Percentiles rank a stretch among this genome's conserved stretches.
Evolutionary conservation across 305 asterid genomes (phyloP).

Genomic region (Fraxinus platypoda): DNA sequence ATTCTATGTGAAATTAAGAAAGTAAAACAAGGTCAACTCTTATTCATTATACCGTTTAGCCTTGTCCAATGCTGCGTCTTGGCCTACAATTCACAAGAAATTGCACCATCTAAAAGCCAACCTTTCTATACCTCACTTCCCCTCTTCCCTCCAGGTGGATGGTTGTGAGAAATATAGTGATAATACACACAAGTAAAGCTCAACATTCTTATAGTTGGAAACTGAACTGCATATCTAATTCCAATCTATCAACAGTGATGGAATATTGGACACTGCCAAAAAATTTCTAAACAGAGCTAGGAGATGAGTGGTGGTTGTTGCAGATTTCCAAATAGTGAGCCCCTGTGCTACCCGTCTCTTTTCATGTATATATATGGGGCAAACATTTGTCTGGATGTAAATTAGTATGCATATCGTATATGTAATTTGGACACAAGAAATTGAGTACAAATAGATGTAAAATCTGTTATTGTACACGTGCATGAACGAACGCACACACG

Average conservation of each 20-base stretch:
- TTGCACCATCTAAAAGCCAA: neutral
- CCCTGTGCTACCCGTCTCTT: conserved; percentile 8
- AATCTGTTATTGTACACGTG: neutral
- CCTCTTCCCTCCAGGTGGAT: neutral
- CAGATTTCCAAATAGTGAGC: conserved; percentile 13
- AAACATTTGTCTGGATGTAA: conserved; percentile 20
- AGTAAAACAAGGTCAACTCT: neutral
- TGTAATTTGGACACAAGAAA: neutral
- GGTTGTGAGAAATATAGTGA: neutral
- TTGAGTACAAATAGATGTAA: conserved; percentile 9
- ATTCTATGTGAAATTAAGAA: neutral
- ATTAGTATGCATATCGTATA: neutral
- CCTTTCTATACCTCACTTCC: neutral
- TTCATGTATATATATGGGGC: conserved; percentile 1
- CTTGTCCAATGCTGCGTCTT: neutral
- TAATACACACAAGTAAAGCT: neutral
- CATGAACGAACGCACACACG: neutral
- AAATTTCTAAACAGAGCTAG: conserved; percentile 17
- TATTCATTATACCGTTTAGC: neutral
- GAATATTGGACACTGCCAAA: conserved; percentile 21
- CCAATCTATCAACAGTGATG: conserved; percentile 7
- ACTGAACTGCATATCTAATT: neutral
- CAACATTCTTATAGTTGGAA: neutral
- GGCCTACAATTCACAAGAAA: neutral
- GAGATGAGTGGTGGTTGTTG: conserved; percentile 15